Evolutionary conservation across 768 basidiomycete species (phyloP), one percentile per base, ranked within the genome.

Genomic region (Leucogyrophana mollusca): DNA sequence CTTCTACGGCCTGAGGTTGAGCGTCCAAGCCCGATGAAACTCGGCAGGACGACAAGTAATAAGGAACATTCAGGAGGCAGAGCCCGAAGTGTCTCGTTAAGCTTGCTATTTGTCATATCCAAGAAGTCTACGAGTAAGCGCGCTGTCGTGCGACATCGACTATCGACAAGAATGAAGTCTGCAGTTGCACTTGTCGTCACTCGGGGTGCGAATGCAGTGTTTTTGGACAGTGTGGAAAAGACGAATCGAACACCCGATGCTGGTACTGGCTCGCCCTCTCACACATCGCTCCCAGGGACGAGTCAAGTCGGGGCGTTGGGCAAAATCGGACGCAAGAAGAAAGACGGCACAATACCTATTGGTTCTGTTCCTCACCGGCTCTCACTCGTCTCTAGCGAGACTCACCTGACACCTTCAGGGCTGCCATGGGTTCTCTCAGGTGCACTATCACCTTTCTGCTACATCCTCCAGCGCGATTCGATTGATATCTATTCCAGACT

Each of bases 71-170:
- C 18, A 35, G 20, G 24, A n/a, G 3, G 54, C 48, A 21, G 50
- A 45, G 30, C 43, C 4, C 27, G 27, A 13, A 30, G 27, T 30
- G 13, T 30, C 6, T 13, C 27, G 7, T 9, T 62, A 36, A 18
- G 48, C 18, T 43, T 62, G 0, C 48, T 58, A 16, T 62, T 56
- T 25, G 51, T 54, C 40, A 53, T 43, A 1, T 43, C 56, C 4
- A 63, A 63, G 40, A 63, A 60, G 42, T 34, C 43, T 2, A 62
- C 58, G 2, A 60, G 52, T 52, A 63, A 61, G 24, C 53, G 45
- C 4, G 50, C 24, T 4, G 59, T 61, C 7, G 9, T 62, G 11
- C 61, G 61, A 3, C 38, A 50, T 16, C 36, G 51, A 10, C 50
- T 61, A 2, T 54, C 56, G 4, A 47, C 59, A 38, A 61, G 63